Percentiles rank a stretch among this genome's conserved stretches.
These are phyloP conservation scores for Meira miltonrushii DNA, from an alignment of 1,284 basidiomycete species.

Conservation along the genomic window DNA sequence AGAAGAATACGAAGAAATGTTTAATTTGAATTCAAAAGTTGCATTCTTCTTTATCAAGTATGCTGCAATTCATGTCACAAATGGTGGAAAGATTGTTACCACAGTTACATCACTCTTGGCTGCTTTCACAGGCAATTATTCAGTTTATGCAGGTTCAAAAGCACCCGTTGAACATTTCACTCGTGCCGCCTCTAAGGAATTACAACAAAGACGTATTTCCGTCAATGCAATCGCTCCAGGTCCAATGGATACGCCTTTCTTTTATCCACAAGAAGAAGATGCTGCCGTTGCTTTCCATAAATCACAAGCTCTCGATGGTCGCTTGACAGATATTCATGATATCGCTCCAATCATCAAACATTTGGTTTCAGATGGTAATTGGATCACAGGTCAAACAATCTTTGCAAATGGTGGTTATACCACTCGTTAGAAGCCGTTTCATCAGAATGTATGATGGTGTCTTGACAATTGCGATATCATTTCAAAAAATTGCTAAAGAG, in stretches of 20 bases:
- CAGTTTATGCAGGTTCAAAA: constrained; percentile 14
- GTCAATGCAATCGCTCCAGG: constrained; percentile 62
- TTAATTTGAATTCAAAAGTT: constrained; percentile 13
- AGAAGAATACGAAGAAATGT: constrained; percentile 15
- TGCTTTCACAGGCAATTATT: constrained; percentile 8
- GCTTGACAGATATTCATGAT: constrained; percentile 60
- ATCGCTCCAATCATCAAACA: constrained; percentile 57
- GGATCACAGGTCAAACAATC: constrained; percentile 62
- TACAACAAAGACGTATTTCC: constrained; percentile 55
- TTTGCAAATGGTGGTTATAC: constrained; percentile 57
- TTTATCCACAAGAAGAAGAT: constrained; percentile 58
- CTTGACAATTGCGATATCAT: no score
- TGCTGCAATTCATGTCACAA: background rate
- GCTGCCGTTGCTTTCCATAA: constrained; percentile 56
- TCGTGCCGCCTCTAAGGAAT: constrained; percentile 1
- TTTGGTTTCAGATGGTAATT: constrained; percentile 58
- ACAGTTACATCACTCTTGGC: constrained; percentile 10
- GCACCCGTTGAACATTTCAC: constrained; percentile 13
- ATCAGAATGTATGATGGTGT: no score
- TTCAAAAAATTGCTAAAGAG: no score
- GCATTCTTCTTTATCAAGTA: constrained; percentile 15
- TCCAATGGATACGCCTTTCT: constrained; percentile 59
- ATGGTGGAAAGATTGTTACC: constrained; percentile 12
- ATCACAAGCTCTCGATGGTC: constrained; percentile 58
- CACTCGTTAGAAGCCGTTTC: background rate